Evolutionary conservation across 2,329 filamentous ascomycete genomes (phyloP).

Genomic region (Capronia coronata): DNA sequence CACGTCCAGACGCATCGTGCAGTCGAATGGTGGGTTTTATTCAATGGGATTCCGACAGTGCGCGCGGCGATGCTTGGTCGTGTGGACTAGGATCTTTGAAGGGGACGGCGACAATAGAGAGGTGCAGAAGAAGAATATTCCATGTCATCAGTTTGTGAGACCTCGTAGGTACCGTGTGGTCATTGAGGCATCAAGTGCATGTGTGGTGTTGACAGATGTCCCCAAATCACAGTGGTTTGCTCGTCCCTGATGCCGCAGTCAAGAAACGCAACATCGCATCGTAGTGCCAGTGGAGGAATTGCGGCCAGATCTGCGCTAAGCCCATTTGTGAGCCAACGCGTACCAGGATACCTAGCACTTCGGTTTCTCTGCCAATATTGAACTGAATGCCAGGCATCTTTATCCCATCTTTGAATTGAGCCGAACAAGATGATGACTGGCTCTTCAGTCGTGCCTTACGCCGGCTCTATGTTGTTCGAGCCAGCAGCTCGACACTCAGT

Average conservation of each 20-base stretch:
- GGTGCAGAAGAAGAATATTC: conserved; percentile 6
- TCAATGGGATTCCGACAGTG: conserved; percentile 2
- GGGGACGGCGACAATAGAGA: conserved; percentile 2
- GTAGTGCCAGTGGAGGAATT: background rate
- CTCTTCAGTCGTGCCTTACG: too few relatives aligned
- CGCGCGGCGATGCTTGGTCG: conserved; percentile 7
- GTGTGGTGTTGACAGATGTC: conserved; percentile 19
- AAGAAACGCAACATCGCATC: background rate
- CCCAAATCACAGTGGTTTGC: conserved; percentile 2
- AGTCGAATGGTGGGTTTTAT: conserved; percentile 4
- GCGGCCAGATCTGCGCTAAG: conserved; percentile 2
- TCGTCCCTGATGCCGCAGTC: background rate
- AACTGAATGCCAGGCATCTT: too few relatives aligned
- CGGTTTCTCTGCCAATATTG: too few relatives aligned
- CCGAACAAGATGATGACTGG: too few relatives aligned
- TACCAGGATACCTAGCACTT: too few relatives aligned
- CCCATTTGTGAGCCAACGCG: too few relatives aligned
- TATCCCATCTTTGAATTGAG: too few relatives aligned
- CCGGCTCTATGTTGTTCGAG: too few relatives aligned
- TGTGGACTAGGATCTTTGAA: background rate
- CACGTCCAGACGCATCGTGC: conserved; percentile 27
- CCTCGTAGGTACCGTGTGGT: conserved; percentile 4
- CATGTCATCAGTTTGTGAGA: conserved; percentile 21
- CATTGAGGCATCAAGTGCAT: background rate
- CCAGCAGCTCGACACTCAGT: too few relatives aligned